Percentiles rank a stretch among this genome's conserved stretches.
Conservation (phyloP, 163 green algal species). For the Chloromonas sp. region DNA sequence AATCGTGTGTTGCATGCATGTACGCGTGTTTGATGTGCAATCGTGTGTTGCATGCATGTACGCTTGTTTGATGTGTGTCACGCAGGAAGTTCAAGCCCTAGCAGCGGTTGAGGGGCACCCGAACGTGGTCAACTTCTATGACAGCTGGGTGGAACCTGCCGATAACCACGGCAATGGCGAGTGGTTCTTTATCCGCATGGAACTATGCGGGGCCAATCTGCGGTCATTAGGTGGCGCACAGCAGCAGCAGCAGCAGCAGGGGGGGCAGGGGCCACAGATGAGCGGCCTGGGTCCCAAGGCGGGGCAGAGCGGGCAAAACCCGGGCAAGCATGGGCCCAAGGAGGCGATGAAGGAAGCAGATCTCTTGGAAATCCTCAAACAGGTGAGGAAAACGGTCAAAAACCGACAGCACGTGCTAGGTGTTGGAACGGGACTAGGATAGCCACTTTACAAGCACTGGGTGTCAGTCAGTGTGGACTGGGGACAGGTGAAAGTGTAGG, state of each 20-base stretch:
- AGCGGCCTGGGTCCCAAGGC: no score
- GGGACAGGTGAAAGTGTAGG: no score
- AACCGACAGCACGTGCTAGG: no score
- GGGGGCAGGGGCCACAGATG: not conserved
- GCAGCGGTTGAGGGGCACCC: conserved; percentile 62
- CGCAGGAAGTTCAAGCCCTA: conserved; percentile 74
- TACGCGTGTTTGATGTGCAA: not conserved
- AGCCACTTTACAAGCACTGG: no score
- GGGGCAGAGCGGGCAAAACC: no score
- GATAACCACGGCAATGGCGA: conserved; percentile 24
- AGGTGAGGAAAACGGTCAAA: conserved; percentile 37
- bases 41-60: not conserved
- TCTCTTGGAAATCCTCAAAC: conserved; percentile 61
- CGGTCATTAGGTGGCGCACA: not conserved
- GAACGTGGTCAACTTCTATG: conserved; percentile 73
- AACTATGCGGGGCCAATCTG: conserved; percentile 67
- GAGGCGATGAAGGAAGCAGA: conserved; percentile 50
- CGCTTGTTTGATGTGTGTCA: not conserved
- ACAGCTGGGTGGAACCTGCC: conserved; percentile 62
- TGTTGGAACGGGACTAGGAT: no score
- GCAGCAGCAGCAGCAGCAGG: not conserved
- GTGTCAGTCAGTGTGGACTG: no score
- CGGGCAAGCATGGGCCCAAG: no score
- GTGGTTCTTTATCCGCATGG: conserved; percentile 77
- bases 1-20: not conserved